phyloP scores from a whole-genome alignment of 176 grass and related monocot genomes.

The Puya raimondii region DNA sequence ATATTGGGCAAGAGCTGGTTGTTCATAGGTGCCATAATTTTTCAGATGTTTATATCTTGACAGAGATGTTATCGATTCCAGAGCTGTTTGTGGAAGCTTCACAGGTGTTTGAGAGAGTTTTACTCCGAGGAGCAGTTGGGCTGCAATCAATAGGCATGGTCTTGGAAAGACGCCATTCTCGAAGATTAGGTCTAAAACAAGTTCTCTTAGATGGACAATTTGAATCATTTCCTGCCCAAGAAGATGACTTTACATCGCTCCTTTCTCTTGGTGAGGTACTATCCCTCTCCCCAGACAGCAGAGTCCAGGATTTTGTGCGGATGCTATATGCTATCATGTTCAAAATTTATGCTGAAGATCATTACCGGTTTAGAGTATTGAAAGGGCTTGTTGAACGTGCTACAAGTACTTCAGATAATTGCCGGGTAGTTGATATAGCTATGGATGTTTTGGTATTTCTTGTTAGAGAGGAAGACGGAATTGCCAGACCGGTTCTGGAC shows the following conservation, averaged over 20 bases:
- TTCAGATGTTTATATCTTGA: constrained; percentile 77
- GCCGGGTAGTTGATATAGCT: constrained; percentile 72
- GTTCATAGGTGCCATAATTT: constrained; percentile 47
- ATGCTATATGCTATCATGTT: constrained; percentile 91
- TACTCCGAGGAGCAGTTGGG: constrained; percentile 51
- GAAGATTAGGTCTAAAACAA: constrained; percentile 38
- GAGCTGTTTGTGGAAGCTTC: constrained; percentile 65
- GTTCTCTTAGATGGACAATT: constrained; percentile 48
- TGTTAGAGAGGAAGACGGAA: constrained; percentile 64
- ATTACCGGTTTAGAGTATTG: constrained; percentile 81
- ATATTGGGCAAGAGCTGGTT: constrained; percentile 41
- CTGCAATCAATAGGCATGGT: constrained; percentile 69
- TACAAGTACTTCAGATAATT: constrained; percentile 67
- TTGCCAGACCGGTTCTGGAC: constrained; percentile 66
- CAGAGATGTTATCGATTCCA: constrained; percentile 80
- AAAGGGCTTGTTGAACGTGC: constrained; percentile 83
- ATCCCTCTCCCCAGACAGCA: constrained; percentile 54
- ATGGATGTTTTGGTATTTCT: constrained; percentile 93
- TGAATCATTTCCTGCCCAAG: constrained; percentile 38
- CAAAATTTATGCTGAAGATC: constrained; percentile 68
- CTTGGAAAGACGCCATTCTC: constrained; percentile 78
- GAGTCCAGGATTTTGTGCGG: constrained; percentile 64
- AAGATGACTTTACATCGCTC: constrained; percentile 85
- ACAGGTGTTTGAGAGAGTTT: constrained; percentile 63
- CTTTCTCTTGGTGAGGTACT: constrained; percentile 85